These are phyloP conservation scores for Torulaspora microellipsoides DNA, from an alignment of 805 yeast genomes.

Conservation along the genomic window DNA sequence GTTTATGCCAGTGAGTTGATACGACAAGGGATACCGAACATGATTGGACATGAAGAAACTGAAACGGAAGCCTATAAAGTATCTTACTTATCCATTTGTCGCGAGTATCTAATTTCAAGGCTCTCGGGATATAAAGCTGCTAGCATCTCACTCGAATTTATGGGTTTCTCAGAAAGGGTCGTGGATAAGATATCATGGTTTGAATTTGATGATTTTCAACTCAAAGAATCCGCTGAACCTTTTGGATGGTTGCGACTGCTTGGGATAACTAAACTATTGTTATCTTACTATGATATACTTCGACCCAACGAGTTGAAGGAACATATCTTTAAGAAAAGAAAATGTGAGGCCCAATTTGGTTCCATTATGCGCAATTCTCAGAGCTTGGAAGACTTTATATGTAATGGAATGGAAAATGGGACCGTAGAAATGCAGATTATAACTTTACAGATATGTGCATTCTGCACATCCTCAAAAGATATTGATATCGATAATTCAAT, in stretches of 20 bases:
- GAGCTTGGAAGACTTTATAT: conserved; percentile 17
- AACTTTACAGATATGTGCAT: conserved; percentile 23
- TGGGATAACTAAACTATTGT: conserved; percentile 16
- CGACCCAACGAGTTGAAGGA: background rate
- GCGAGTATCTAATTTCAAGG: conserved; percentile 18
- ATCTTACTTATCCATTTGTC: conserved; percentile 2
- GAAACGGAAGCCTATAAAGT: conserved; percentile 2
- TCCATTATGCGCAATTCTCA: conserved; percentile 15
- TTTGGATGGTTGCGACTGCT: conserved; percentile 21
- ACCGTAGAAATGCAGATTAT: conserved; percentile 7
- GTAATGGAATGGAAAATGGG: conserved; percentile 13
- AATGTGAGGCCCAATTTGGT: conserved; percentile 8
- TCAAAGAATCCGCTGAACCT: conserved; percentile 8
- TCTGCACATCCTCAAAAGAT: conserved; percentile 10
- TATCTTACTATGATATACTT: conserved; percentile 12
- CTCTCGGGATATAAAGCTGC: conserved; percentile 14
- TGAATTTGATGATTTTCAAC: conserved; percentile 17
- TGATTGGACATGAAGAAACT: conserved; percentile 20
- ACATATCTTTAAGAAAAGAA: conserved; percentile 23
- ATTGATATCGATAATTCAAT: background rate
- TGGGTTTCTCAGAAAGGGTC: conserved; percentile 2
- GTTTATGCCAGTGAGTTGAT: conserved; percentile 43
- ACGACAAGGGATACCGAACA: conserved; percentile 20
- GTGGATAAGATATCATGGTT: conserved; percentile 12
- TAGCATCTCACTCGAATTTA: conserved; percentile 1